Percentiles rank a stretch among this genome's conserved stretches.
Conservation (phyloP, 116 monocot genomes). For the Dioscorea cayenensis region DNA sequence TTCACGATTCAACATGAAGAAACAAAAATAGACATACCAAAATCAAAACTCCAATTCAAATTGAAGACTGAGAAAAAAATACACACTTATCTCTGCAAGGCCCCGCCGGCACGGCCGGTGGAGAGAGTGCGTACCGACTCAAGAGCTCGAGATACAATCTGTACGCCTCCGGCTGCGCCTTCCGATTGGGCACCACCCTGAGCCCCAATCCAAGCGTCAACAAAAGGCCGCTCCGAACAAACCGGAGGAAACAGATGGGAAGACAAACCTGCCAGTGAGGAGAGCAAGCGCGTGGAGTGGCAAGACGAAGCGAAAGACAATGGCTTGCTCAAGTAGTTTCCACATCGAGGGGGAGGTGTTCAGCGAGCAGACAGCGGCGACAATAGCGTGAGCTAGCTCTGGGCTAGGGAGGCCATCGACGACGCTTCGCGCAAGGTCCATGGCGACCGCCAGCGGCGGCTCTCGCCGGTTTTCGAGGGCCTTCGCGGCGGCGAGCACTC, state of each 20-base stretch:
- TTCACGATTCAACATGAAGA: not conserved
- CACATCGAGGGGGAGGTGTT: slow-evolving; percentile 56
- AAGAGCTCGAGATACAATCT: slow-evolving; percentile 77
- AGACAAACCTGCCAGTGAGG: slow-evolving; percentile 45
- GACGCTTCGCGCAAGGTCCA: slow-evolving; percentile 9
- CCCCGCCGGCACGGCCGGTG: slow-evolving; percentile 16
- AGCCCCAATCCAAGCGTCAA: not conserved
- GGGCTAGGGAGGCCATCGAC: slow-evolving; percentile 42
- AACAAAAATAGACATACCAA: not conserved
- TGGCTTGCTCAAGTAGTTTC: slow-evolving; percentile 75
- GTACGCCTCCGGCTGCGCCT: slow-evolving; percentile 75
- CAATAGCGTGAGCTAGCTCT: slow-evolving; percentile 49
- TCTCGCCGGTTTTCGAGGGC: too few species aligned
- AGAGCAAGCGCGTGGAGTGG: slow-evolving; percentile 73
- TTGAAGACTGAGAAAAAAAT: not conserved
- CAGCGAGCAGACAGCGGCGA: slow-evolving; percentile 52
- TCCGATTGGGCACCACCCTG: slow-evolving; percentile 60
- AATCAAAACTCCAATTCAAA: not conserved
- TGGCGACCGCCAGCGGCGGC: too few species aligned
- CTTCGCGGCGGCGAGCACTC: too few species aligned
- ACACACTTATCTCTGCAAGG: slow-evolving; percentile 60
- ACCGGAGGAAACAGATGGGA: not conserved
- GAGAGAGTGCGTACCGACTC: slow-evolving; percentile 35
- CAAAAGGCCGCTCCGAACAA: not conserved
- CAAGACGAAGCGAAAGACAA: slow-evolving; percentile 45